Conservation (phyloP, 1,284 basidiomycete genomes). For the Fomes fomentarius region DNA sequence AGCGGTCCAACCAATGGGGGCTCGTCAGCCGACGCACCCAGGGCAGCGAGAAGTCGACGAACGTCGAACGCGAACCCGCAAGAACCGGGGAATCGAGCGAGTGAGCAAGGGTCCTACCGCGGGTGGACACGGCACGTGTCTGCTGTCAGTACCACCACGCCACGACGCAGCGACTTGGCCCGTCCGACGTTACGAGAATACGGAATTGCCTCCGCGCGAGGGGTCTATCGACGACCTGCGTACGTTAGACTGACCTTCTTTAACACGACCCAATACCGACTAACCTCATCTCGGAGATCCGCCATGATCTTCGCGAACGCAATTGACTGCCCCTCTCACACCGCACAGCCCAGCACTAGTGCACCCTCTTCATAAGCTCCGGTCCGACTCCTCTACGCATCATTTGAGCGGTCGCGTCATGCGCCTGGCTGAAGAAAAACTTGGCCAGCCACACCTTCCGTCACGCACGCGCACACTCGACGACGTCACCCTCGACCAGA, state of each 20-base stretch:
- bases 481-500: not conserved
- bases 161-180: not conserved
- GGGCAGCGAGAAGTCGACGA: not conserved
- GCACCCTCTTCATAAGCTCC: not conserved
- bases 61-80: no score
- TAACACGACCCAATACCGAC: constrained; percentile 1
- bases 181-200: constrained; percentile 4
- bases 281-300: constrained; percentile 12
- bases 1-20: not conserved
- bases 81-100: no score
- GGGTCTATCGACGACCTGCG: constrained; percentile 6
- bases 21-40: constrained; percentile 1
- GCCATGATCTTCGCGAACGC: constrained; percentile 12
- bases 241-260: constrained; percentile 5
- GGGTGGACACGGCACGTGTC: not conserved
- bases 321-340: not conserved
- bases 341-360: not conserved
- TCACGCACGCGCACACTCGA: no score
- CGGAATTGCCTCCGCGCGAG: constrained; percentile 5
- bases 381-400: not conserved
- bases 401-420: no score
- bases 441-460: no score
- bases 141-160: not conserved
- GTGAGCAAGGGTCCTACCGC: no score
- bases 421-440: no score